Evolutionary conservation across 2,329 filamentous ascomycete genomes (phyloP), one percentile per base, ranked within the genome.

Genomic region (Geosmithia putterillii): DNA sequence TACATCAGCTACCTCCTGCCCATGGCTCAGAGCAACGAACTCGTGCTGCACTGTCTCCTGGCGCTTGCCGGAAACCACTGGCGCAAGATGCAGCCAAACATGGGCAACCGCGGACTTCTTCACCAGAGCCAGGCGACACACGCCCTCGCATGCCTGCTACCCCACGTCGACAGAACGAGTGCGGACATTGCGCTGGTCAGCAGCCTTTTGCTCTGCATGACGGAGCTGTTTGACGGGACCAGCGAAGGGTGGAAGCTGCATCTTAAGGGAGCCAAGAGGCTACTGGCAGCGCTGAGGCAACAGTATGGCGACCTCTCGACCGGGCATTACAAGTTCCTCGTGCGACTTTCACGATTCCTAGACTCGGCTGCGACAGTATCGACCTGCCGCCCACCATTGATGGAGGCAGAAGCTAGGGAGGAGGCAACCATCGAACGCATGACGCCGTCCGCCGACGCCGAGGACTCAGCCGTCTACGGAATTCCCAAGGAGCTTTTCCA

Each of bases 221-320:
- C 64, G 4, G 64, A 66, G 44, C 48, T 66, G 8, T 66, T 65
- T 19, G 64, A 67, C 43, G 62, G 64, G 35, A 59, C 62, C 2
- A 65, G 62, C 15, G 53, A 59, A 28, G 58, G 60, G 2, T 67
- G 64, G 64, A 62, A 65, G 50, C 57, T 64, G 43, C 64, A 67
- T 44, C 54, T 67, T 17, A 60, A 63, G 42, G 64, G 62, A 4
- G 64, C 63, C n/a, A 62, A 64, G 45, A 52, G 59, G 2, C 54
- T 66, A 4, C 48, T 66, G 7, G 52, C 57, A 3, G 57, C 61
- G 0, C 47, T 60, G 8, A 55, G 54, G 37, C 52, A 53, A 19
- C 52, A 59, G 37, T 49, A 54, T 15, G 54, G 57, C 15, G 55
- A 61, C 20, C 53, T 54, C 37, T 49, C 52, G 21, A 63, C 63